Evolutionary conservation across 1,284 basidiomycete genomes (phyloP), one percentile per base, ranked within the genome.

Genomic region (Cryptococcus neoformans): DNA sequence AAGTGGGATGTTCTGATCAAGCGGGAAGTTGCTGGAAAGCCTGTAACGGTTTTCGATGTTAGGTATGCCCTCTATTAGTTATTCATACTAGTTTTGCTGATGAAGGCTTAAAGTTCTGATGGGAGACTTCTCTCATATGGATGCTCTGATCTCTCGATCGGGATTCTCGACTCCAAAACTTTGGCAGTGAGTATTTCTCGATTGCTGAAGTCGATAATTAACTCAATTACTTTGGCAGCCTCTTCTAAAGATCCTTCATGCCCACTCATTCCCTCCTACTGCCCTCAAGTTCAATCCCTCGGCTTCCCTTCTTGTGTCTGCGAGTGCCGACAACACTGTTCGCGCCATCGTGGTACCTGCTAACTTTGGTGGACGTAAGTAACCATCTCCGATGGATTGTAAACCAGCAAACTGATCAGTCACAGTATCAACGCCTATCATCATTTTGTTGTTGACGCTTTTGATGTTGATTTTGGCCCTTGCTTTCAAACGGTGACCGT

Each of bases 221-320:
- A 21, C 34, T 8, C 57, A 52, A 48, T 44, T 9, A 10, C 37
- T 6, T 47, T 6, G 35, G 9, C 63, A 96, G 92, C 92, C 93
- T 0, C 76, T 94, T 8, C 78, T 92, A 38, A 87, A 87, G 38
- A 94, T 99, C 59, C 81, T 97, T 49, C 90, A 92, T 74, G 90
- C 94, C 0, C 96, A 99, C 76, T 91, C 93, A 62, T 95, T 99
- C 74, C 92, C 96, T 2, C 85, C 92, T 1, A 99, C 95, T 0
- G 87, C 88, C 1, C 78, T 99, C 55, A 84, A 84, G 56, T 98
- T 99, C 80, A 94, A 89, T 72, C 88, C 92, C 0, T 81, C 85
- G 4, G 87, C 87, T 12, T 84, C 81, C 16, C 66, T 94, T n/a
- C 83, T 99, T n/a, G 83, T 93, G 21, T 92, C 91, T 5, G 93